A percentile compares a stretch with the other conserved stretches of the same genome.
These are phyloP conservation scores for Candida manassasensis DNA, from an alignment of 805 yeast genomes.

Conservation along the genomic window DNA sequence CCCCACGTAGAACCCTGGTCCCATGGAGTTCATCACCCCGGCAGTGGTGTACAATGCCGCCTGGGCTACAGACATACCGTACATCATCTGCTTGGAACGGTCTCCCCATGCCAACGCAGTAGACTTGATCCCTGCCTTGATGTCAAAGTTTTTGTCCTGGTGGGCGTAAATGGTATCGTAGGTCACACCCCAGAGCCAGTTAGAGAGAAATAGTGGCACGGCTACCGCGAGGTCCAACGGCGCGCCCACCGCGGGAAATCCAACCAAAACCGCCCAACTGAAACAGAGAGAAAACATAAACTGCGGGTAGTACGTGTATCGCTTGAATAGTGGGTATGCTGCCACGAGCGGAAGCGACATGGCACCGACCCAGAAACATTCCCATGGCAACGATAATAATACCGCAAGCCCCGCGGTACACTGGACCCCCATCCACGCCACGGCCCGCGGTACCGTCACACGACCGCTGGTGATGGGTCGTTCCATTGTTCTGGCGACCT, in stretches of 20 bases:
- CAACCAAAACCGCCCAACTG: constrained; percentile 91
- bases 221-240: constrained; percentile 68
- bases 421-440: constrained; percentile 67
- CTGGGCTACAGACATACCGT: constrained; percentile 64
- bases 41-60: constrained; percentile 58
- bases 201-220: constrained; percentile 69
- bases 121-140: constrained; percentile 87
- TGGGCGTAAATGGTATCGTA: constrained; percentile 97
- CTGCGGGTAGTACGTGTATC: constrained; percentile 96
- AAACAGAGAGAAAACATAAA: constrained; percentile 74
- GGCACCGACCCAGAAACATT: constrained; percentile 81
- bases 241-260: constrained; percentile 94
- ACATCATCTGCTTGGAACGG: constrained; percentile 64
- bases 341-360: constrained; percentile 74
- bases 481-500: constrained; percentile 83
- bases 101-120: constrained; percentile 95
- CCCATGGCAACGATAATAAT: constrained; percentile 66
- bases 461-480: constrained; percentile 93
- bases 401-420: constrained; percentile 69
- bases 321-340: constrained; percentile 87
- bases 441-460: constrained; percentile 67
- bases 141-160: constrained; percentile 88
- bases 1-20: constrained; percentile 76
- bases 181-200: constrained; percentile 89
- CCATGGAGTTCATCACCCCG: constrained; percentile 74